Evolutionary conservation across 2,329 filamentous ascomycete genomes (phyloP).

Genomic region (Paraphoma sp.): DNA sequence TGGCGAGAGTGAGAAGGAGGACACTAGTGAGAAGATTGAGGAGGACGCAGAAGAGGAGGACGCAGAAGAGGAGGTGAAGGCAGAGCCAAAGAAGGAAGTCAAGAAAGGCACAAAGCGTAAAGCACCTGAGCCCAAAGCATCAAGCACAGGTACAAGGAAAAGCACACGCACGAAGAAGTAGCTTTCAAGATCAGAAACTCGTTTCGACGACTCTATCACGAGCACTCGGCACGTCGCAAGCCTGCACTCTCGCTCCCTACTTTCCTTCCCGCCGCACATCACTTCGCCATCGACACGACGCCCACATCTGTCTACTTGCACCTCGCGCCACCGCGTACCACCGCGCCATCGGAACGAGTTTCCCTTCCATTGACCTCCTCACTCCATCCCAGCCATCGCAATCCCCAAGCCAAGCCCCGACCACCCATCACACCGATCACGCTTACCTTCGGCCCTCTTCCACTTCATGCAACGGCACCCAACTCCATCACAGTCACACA

Average conservation of each 20-base stretch:
- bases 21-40: not conserved
- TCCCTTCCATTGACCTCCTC: too few species aligned
- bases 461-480: not conserved
- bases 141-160: constrained; percentile 28
- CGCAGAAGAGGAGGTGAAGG: not conserved
- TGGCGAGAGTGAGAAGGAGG: not conserved
- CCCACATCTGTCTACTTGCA: not conserved
- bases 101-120: constrained; percentile 35
- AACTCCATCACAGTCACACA: not conserved
- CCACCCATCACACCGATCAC: not conserved
- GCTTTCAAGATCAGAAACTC: too few species aligned
- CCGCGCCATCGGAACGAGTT: not conserved
- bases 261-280: not conserved
- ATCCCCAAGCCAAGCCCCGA: too few species aligned
- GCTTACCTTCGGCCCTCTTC: not conserved
- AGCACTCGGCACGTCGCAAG: too few species aligned
- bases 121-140: constrained; percentile 12
- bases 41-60: constrained; percentile 1
- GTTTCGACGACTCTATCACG: too few species aligned
- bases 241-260: not conserved
- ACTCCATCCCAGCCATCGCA: too few species aligned
- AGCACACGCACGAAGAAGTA: constrained; percentile 29
- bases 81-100: constrained; percentile 14
- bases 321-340: not conserved
- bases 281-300: not conserved